Percentiles rank a stretch among this genome's conserved stretches.
Evolutionary conservation across 140 eudicot genomes (phyloP).

Genomic region (Anethum foeniculum): DNA sequence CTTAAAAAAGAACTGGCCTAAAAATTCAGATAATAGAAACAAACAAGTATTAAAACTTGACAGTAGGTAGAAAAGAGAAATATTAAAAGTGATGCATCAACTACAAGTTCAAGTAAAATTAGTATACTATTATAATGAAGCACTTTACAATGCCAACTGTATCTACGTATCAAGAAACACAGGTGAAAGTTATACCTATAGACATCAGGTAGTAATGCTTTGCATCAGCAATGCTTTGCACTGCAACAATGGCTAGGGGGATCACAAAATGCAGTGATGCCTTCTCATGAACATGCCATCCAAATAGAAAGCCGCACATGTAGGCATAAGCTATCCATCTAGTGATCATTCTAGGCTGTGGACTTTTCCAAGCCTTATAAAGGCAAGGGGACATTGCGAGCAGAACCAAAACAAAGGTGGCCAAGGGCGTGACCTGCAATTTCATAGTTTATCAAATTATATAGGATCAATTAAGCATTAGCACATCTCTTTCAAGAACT

Average conservation of each 20-base stretch:
- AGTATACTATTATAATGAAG: neutral
- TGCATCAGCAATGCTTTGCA: constrained; percentile 66
- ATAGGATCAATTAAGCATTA: neutral
- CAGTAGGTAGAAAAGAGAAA: neutral
- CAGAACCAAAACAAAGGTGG: constrained; percentile 55
- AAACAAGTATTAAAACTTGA: neutral
- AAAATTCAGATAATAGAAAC: neutral
- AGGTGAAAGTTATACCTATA: constrained; percentile 40
- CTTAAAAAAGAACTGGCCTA: neutral
- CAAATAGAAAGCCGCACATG: constrained; percentile 87
- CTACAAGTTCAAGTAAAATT: neutral
- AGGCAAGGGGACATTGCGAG: constrained; percentile 71
- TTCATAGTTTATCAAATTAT: neutral
- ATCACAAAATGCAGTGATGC: constrained; percentile 87
- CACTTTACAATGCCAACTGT: neutral
- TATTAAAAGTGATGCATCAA: neutral
- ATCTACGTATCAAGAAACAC: neutral
- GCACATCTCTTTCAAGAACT: neutral
- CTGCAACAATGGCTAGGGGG: constrained; percentile 64
- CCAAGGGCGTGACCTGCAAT: constrained; percentile 73
- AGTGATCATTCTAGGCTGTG: constrained; percentile 66
- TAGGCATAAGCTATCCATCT: constrained; percentile 94
- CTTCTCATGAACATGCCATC: constrained; percentile 99
- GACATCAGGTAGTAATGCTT: constrained; percentile 70
- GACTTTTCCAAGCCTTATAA: constrained; percentile 71